Percentiles rank a stretch among this genome's conserved stretches.
These are phyloP conservation scores for Thamnidium elegans DNA, from an alignment of 192 early-diverging fungal species.

Conservation along the genomic window DNA sequence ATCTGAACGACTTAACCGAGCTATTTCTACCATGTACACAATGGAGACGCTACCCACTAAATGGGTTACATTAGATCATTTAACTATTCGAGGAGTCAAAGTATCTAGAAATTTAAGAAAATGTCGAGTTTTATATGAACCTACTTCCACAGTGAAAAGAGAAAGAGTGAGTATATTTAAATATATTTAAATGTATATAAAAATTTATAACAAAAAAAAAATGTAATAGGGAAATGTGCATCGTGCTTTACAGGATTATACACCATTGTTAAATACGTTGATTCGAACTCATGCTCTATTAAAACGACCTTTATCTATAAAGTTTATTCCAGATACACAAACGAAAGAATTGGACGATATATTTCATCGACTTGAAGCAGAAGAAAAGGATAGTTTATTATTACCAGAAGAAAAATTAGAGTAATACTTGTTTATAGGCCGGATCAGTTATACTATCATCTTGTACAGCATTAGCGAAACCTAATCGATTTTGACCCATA, in stretches of 20 bases:
- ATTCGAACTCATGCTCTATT: conserved; percentile 29
- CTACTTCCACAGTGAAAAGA: conserved; percentile 14
- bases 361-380: conserved; percentile 20
- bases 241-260: conserved; percentile 18
- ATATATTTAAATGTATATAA: not conserved
- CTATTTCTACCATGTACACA: conserved; percentile 26
- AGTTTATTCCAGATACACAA: conserved; percentile 29
- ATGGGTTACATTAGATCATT: conserved; percentile 18
- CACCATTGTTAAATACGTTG: conserved; percentile 15
- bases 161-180: conserved; percentile 15
- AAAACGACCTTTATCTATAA: conserved; percentile 26
- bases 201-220: not conserved
- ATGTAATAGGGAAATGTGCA: conserved; percentile 22
- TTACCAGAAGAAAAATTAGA: not conserved
- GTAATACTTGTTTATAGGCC: conserved; percentile 12
- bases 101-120: conserved; percentile 28
- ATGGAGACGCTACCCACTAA: conserved; percentile 23
- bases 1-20: conserved; percentile 32
- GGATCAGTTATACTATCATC: conserved; percentile 2
- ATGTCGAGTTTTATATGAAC: conserved; percentile 34
- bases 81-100: conserved; percentile 25
- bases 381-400: conserved; percentile 5
- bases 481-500: conserved; percentile 7
- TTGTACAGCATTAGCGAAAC: conserved; percentile 7
- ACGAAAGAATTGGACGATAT: conserved; percentile 29